These are phyloP conservation scores for Sporothrix brasiliensis DNA, from an alignment of 2,329 filamentous ascomycete genomes.

Conservation along the genomic window DNA sequence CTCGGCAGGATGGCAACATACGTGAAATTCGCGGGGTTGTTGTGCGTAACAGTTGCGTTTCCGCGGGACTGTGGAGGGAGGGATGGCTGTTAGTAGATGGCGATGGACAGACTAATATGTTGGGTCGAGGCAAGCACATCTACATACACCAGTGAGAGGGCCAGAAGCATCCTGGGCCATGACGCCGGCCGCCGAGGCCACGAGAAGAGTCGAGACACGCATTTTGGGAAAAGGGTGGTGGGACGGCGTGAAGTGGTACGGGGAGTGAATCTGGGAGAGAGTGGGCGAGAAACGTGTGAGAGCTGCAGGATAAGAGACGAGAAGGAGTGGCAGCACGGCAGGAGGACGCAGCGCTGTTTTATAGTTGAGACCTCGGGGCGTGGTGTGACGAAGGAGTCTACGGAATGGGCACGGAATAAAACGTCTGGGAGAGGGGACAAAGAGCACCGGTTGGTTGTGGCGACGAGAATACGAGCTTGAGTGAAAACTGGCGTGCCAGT, in stretches of 20 bases:
- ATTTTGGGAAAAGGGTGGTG: conserved; percentile 10
- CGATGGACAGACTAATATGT: too few relatives aligned
- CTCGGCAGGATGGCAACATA: conserved; percentile 62
- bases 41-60: conserved; percentile 43
- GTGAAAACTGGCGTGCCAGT: background rate
- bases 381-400: background rate
- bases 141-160: conserved; percentile 30
- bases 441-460: background rate
- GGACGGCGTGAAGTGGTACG: background rate
- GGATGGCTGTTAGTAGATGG: background rate
- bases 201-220: conserved; percentile 32
- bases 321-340: background rate
- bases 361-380: background rate
- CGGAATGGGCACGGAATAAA: background rate
- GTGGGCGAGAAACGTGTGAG: background rate
- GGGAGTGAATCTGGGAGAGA: background rate
- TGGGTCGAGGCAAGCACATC: background rate
- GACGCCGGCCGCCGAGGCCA: conserved; percentile 24
- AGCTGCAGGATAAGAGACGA: background rate
- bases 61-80: conserved; percentile 30
- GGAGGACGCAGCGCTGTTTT: background rate
- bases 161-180: conserved; percentile 27
- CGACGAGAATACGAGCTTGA: background rate
- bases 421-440: background rate
- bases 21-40: conserved; percentile 58